Conservation (phyloP, 257 asterid species). For the Solanum megistacrolobum region DNA sequence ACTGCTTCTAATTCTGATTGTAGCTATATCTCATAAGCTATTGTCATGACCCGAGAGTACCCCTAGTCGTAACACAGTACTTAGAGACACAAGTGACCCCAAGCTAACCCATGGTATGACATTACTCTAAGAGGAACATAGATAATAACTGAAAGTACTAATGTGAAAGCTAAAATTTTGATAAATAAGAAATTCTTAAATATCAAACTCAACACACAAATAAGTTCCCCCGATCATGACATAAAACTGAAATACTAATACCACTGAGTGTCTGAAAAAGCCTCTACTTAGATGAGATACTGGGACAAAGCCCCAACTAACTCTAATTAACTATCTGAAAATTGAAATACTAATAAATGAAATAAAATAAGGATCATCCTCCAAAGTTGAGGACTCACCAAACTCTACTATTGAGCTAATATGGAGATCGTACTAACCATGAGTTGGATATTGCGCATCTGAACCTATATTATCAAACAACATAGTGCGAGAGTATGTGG, state of each 20-base stretch:
- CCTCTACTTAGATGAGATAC: not conserved
- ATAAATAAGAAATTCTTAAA: too few species aligned
- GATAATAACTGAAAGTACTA: not conserved
- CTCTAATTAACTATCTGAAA: not conserved
- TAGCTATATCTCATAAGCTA: not conserved
- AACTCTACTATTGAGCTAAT: too few species aligned
- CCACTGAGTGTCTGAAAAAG: too few species aligned
- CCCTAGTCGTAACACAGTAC: not conserved
- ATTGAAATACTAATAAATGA: too few species aligned
- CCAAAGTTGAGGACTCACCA: not conserved
- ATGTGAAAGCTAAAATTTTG: not conserved
- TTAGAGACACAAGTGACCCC: not conserved
- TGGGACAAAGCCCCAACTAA: not conserved
- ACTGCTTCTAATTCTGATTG: not conserved
- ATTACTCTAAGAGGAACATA: not conserved
- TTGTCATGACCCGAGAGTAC: too few species aligned
- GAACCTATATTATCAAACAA: not conserved
- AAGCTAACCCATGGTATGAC: not conserved
- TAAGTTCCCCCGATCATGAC: too few species aligned
- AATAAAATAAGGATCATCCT: not conserved
- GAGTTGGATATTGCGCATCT: too few species aligned
- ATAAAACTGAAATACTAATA: too few species aligned
- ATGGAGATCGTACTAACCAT: too few species aligned
- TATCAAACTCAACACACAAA: not conserved
- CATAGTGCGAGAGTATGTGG: too few species aligned